Conservation (phyloP, 2,329 filamentous ascomycete genomes). For the Pseudopithomyces maydicus region DNA sequence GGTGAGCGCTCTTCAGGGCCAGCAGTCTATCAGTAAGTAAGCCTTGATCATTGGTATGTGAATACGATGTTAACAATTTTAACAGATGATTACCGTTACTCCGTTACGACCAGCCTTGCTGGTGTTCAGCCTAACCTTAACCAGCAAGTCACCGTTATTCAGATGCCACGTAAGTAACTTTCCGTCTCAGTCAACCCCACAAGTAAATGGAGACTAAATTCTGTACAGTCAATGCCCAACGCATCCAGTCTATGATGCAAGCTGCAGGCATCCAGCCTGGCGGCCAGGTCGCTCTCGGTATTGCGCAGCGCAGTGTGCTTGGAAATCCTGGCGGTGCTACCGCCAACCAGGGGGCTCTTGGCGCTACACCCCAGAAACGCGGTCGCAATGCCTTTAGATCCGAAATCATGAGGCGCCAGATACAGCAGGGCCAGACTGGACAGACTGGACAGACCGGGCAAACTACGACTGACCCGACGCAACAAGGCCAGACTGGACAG, state of each 20-base stretch:
- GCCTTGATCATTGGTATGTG: background rate
- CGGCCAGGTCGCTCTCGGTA: conserved; percentile 37
- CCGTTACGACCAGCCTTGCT: conserved; percentile 39
- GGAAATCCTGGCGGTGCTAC: conserved; percentile 45
- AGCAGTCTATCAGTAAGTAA: conserved; percentile 34
- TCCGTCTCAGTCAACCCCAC: background rate
- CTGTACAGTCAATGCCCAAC: conserved; percentile 37
- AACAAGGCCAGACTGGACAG: background rate
- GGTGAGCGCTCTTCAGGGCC: conserved; percentile 38
- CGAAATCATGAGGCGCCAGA: conserved; percentile 27
- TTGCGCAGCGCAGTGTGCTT: conserved; percentile 44
- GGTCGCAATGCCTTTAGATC: conserved; percentile 31
- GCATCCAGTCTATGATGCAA: conserved; percentile 44
- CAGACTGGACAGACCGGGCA: conserved; percentile 4
- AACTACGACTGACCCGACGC: background rate
- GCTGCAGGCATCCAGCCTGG: conserved; percentile 35
- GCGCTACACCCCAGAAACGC: conserved; percentile 21
- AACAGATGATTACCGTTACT: conserved; percentile 43
- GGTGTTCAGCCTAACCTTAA: conserved; percentile 41
- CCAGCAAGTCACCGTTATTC: conserved; percentile 42
- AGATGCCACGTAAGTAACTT: conserved; percentile 40
- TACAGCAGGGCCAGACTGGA: conserved; percentile 1
- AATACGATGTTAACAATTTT: background rate
- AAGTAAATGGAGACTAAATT: conserved; percentile 14
- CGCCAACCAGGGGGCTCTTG: conserved; percentile 31